phyloP scores from a whole-genome alignment of 345 rosid species.

The Psidium guajava region DNA sequence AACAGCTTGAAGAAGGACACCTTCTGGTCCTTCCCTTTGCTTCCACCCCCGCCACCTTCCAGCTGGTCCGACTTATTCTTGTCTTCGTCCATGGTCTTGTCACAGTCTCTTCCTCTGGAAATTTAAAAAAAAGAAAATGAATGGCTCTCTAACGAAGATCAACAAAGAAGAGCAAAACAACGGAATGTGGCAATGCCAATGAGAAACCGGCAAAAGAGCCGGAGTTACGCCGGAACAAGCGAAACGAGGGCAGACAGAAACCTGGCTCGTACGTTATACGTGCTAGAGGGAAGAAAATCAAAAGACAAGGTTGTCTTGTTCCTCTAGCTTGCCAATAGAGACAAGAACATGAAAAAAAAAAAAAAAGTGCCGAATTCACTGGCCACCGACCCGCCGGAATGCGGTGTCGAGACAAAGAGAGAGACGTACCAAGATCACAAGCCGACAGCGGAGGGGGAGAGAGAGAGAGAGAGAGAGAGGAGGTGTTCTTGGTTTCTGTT shows the following conservation, averaged over 20 bases:
- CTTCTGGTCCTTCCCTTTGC: background rate
- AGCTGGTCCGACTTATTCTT: background rate
- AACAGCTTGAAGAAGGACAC: slow-evolving; percentile 53
- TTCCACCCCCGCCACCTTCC: background rate
- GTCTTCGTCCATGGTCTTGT: background rate
- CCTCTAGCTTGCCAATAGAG: background rate
- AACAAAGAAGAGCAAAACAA: background rate
- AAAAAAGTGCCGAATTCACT: background rate
- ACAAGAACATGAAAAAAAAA: background rate
- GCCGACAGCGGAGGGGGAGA: background rate
- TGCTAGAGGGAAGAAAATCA: no score
- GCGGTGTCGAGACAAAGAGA: background rate
- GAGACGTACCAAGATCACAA: background rate
- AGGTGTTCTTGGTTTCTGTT: background rate
- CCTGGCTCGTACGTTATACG: background rate
- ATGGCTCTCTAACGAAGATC: background rate
- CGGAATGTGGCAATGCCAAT: background rate
- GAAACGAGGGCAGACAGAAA: background rate
- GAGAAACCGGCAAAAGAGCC: background rate
- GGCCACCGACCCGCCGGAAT: background rate
- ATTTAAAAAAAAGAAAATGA: background rate
- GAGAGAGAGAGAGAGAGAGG: background rate
- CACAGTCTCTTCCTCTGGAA: background rate
- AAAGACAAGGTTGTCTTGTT: background rate
- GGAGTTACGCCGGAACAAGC: background rate